Conservation (phyloP, 345 rosid genomes). For the Hibiscus trionum region DNA sequence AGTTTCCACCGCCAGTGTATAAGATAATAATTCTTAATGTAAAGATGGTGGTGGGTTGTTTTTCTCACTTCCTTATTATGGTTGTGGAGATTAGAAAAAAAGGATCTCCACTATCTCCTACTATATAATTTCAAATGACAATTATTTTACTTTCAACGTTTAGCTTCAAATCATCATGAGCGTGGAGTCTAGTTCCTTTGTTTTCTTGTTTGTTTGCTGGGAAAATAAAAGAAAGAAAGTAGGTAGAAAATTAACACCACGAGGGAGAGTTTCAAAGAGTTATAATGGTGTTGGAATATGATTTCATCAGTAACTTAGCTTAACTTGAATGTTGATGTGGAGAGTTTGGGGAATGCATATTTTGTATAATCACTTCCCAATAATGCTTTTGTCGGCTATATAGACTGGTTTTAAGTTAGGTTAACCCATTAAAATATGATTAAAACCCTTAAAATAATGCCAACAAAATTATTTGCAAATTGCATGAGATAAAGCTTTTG, state of each 20-base stretch:
- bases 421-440: conserved; percentile 30
- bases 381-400: conserved; percentile 60
- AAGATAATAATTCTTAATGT: too few relatives aligned
- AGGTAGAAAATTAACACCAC: conserved; percentile 26
- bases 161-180: conserved; percentile 20
- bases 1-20: too few relatives aligned
- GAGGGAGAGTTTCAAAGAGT: conserved; percentile 34
- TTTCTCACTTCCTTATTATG: conserved; percentile 26
- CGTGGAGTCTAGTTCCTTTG: neutral
- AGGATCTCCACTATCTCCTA: conserved; percentile 41
- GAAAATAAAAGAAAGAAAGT: conserved; percentile 16
- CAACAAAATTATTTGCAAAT: neutral
- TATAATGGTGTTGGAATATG: conserved; percentile 47
- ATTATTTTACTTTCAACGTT: neutral
- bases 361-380: conserved; percentile 39
- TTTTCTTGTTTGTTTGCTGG: conserved; percentile 12
- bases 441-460: neutral
- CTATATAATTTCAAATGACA: neutral
- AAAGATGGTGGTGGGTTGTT: conserved; percentile 24
- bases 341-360: conserved; percentile 21
- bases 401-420: conserved; percentile 41
- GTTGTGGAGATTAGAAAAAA: conserved; percentile 24
- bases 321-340: conserved; percentile 63
- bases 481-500: neutral
- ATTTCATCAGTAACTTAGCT: conserved; percentile 66